Percentiles rank a stretch among this genome's conserved stretches.
Evolutionary conservation across 2,329 filamentous ascomycete species (phyloP).

Genomic region (Didymella pomorum): DNA sequence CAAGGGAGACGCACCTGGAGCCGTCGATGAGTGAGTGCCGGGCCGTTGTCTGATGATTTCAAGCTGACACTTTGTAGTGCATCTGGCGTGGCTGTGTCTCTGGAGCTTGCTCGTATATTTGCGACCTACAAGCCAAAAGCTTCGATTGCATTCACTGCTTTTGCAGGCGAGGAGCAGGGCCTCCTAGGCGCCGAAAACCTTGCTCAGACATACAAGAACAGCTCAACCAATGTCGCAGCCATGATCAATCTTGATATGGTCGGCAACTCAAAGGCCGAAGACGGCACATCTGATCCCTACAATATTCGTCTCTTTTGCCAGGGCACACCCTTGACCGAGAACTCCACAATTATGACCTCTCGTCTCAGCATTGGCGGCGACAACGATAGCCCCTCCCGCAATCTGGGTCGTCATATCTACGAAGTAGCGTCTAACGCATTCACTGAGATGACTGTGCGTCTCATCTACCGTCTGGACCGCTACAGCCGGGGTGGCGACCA

Average conservation of each 20-base stretch:
- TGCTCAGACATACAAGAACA: slow-evolving; percentile 60
- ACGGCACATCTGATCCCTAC: slow-evolving; percentile 54
- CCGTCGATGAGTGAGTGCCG: slow-evolving; percentile 58
- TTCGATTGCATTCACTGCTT: slow-evolving; percentile 62
- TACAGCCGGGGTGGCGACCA: slow-evolving; percentile 66
- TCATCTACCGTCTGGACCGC: slow-evolving; percentile 63
- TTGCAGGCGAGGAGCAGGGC: slow-evolving; percentile 64
- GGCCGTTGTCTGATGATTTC: background rate
- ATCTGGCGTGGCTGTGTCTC: slow-evolving; percentile 49
- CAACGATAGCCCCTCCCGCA: slow-evolving; percentile 61
- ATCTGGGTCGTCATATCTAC: slow-evolving; percentile 62
- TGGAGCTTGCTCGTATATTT: slow-evolving; percentile 63
- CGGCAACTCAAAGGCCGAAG: slow-evolving; percentile 54
- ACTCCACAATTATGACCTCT: slow-evolving; percentile 42
- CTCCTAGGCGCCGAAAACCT: slow-evolving; percentile 60
- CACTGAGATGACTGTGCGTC: slow-evolving; percentile 61
- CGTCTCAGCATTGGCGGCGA: slow-evolving; percentile 53
- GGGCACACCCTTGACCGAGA: slow-evolving; percentile 56
- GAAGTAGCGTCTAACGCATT: slow-evolving; percentile 60
- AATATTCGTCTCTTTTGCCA: slow-evolving; percentile 63
- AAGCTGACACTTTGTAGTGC: slow-evolving; percentile 8
- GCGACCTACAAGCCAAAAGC: slow-evolving; percentile 56
- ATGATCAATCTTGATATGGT: slow-evolving; percentile 66
- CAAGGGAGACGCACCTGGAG: slow-evolving; percentile 60
- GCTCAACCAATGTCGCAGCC: slow-evolving; percentile 60